Conservation (phyloP, 257 asterid species). For the Solanum appendiculatum region DNA sequence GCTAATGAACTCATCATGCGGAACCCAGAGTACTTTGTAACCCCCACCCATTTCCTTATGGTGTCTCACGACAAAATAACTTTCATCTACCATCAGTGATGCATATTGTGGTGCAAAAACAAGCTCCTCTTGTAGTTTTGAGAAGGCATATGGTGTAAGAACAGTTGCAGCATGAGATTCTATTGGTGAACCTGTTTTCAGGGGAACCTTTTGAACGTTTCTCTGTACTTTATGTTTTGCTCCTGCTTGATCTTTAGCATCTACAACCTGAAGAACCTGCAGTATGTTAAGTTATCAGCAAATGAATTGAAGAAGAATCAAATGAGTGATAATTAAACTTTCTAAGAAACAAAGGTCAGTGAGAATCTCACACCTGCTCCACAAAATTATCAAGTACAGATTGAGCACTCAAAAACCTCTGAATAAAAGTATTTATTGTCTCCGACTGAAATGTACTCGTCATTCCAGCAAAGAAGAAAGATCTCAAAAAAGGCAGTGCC, state of each 20-base stretch:
- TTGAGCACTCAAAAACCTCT: conserved; percentile 89
- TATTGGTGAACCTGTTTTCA: conserved; percentile 97
- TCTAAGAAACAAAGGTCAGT: not conserved
- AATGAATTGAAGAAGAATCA: not conserved
- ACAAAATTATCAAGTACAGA: conserved; percentile 85
- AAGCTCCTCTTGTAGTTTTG: conserved; percentile 91
- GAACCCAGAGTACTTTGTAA: conserved; percentile 79
- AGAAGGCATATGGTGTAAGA: conserved; percentile 80
- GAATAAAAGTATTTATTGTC: conserved; percentile 81
- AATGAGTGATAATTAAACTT: not conserved
- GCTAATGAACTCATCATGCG: conserved; percentile 70
- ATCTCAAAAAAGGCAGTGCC: conserved; percentile 90
- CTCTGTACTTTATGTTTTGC: conserved; percentile 92
- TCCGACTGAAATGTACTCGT: conserved; percentile 67
- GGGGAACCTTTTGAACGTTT: conserved; percentile 68
- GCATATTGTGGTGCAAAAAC: conserved; percentile 93
- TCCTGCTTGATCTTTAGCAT: conserved; percentile 84
- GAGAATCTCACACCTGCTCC: conserved; percentile 63
- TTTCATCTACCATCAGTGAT: conserved; percentile 64
- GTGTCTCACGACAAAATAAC: conserved; percentile 73
- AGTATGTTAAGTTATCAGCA: not conserved
- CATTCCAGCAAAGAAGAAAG: conserved; percentile 93
- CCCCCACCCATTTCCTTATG: conserved; percentile 89
- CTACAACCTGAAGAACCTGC: conserved; percentile 82
- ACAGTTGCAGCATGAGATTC: conserved; percentile 91